Percentiles rank a stretch among this genome's conserved stretches.
Conservation (phyloP, 306 rosid species). For the Vachellia collinsii region DNA sequence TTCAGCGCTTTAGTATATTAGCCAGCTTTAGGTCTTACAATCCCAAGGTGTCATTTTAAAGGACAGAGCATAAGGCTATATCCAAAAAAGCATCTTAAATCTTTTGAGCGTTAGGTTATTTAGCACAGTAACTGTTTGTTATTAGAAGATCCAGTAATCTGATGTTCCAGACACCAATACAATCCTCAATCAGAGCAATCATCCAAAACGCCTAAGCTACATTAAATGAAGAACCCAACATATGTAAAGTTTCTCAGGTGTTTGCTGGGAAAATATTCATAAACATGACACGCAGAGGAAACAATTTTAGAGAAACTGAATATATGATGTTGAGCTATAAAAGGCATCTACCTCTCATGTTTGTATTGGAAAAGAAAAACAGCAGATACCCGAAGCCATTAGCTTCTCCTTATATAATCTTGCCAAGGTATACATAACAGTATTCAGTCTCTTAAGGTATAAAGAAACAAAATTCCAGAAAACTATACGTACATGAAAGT, state of each 20-base stretch:
- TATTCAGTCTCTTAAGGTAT: slow-evolving; percentile 7
- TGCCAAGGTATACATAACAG: neutral
- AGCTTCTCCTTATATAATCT: neutral
- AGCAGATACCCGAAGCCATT: neutral
- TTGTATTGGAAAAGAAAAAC: neutral
- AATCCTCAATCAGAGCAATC: slow-evolving; percentile 2
- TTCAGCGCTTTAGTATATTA: neutral
- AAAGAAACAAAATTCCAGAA: slow-evolving; percentile 17
- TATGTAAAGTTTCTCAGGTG: neutral
- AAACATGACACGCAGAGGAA: neutral
- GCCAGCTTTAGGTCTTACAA: neutral
- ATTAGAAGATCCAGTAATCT: slow-evolving; percentile 21
- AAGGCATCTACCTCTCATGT: neutral
- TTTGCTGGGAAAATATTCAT: neutral
- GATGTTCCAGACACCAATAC: slow-evolving; percentile 22
- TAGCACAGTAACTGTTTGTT: neutral
- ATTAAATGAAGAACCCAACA: neutral
- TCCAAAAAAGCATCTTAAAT: neutral
- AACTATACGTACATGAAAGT: slow-evolving; percentile 62
- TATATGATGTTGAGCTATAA: neutral
- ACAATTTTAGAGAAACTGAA: neutral
- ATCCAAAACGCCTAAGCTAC: slow-evolving; percentile 13
- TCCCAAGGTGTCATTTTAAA: neutral
- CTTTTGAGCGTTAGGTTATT: slow-evolving; percentile 4
- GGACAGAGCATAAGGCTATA: neutral